Evolutionary conservation across 345 rosid genomes (phyloP), one percentile per base, ranked within the genome.

Genomic region (Eutrema yunnanense): DNA sequence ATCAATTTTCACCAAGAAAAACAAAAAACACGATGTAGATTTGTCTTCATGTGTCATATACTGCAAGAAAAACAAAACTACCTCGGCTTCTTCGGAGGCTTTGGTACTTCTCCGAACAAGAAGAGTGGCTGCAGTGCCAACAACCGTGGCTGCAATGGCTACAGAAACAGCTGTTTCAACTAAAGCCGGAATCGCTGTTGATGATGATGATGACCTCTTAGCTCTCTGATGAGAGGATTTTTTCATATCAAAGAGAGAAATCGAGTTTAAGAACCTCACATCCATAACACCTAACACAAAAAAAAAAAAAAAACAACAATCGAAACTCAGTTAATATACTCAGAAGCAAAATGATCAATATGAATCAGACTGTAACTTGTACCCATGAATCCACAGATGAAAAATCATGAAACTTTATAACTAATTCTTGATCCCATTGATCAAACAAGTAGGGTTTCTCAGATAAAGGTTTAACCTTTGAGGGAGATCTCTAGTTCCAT

Each of bases 91-190:
- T 52, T 84, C 70, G 0, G 92, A 51, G 32, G 86, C 71, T 84
- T 85, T 88, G 47, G 78, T 82, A 81, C 84, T 86, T 69, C 58
- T 77, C 62, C 76, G 81, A 58, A 62, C 85, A 70, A 91, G 90
- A 63, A 86, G 44, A 13, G 97, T 86, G 19, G 97, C 95, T 65
- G 98, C 98, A 29, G 88, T 86, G 49, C 97, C 98, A 71, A 90
- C 93, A 56, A 86, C 85, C 0, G 95, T 80, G 14, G 90, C 97
- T 67, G 92, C 97, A 82, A 94, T 77, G 51, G 90, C 96, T 38
- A 89, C 78, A 75, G 97, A 88, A 75, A 85, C 84, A 63, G 88
- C 90, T 44, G 96, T 86, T 80, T 94, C 97, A 12, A 86, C 88
- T 60, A 88, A 72, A 42, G 90, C 87, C 50, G 69, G 74, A 73